Percentiles rank a stretch among this genome's conserved stretches.
Evolutionary conservation across 768 basidiomycete genomes (phyloP).

Genomic region (Agaricus bisporus): DNA sequence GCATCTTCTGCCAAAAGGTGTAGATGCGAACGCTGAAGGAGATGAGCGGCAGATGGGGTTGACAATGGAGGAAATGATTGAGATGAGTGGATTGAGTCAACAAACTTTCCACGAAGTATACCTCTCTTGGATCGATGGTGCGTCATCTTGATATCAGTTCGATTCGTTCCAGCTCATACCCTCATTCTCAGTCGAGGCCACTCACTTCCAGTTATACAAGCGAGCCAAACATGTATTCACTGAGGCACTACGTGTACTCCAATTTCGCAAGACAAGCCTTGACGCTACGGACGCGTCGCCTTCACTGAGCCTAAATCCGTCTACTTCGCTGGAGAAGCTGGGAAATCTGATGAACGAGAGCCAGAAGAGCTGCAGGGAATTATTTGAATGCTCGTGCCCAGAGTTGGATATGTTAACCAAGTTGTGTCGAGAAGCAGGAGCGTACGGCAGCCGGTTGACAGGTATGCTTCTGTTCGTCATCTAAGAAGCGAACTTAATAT

Average conservation of each 20-base stretch:
- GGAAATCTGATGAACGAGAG: slow-evolving; percentile 77
- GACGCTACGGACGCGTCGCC: slow-evolving; percentile 12
- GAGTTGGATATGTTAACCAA: slow-evolving; percentile 68
- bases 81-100: slow-evolving; percentile 49
- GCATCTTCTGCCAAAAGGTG: slow-evolving; percentile 37
- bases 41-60: slow-evolving; percentile 48
- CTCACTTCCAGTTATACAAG: slow-evolving; percentile 77
- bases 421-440: slow-evolving; percentile 65
- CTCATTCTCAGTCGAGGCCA: slow-evolving; percentile 57
- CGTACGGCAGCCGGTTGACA: slow-evolving; percentile 79
- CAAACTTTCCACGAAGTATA: slow-evolving; percentile 60
- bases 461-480: slow-evolving; percentile 32
- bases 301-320: background rate
- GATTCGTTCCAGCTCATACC: slow-evolving; percentile 6
- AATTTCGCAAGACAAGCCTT: slow-evolving; percentile 68
- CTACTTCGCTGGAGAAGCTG: slow-evolving; percentile 34
- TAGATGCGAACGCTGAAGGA: slow-evolving; percentile 17
- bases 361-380: slow-evolving; percentile 58
- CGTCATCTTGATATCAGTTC: slow-evolving; percentile 16
- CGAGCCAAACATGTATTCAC: slow-evolving; percentile 76
- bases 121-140: slow-evolving; percentile 76
- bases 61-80: slow-evolving; percentile 70
- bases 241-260: slow-evolving; percentile 76
- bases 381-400: slow-evolving; percentile 76
- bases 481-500: background rate